These are phyloP conservation scores for Porodaedalea pini DNA, from an alignment of 1,284 basidiomycete genomes.

Conservation along the genomic window DNA sequence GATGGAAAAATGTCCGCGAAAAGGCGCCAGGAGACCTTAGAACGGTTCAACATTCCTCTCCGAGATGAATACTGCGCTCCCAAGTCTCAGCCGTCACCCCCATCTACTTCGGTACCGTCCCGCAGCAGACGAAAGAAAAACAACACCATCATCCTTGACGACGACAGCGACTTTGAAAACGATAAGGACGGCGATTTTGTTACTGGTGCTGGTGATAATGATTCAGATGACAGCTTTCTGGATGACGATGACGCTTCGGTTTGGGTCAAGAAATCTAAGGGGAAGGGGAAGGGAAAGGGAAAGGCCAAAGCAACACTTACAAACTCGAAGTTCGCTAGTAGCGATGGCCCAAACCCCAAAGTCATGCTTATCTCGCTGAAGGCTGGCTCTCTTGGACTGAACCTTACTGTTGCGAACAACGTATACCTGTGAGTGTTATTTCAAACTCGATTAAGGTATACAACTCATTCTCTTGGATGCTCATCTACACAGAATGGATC, in stretches of 20 bases:
- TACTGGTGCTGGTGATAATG: conserved; percentile 23
- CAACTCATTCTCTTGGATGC: no score
- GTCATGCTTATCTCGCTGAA: conserved; percentile 89
- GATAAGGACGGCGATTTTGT: conserved; percentile 37
- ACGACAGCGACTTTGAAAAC: conserved; percentile 30
- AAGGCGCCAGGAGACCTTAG: conserved; percentile 73
- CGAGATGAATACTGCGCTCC: conserved; percentile 31
- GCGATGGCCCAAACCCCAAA: conserved; percentile 49
- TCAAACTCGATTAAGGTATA: background rate
- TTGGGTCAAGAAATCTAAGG: conserved; percentile 28
- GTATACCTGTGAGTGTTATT: conserved; percentile 69
- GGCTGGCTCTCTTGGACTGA: conserved; percentile 78
- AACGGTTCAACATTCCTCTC: conserved; percentile 67
- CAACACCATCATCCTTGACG: conserved; percentile 24
- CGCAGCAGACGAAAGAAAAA: conserved; percentile 19
- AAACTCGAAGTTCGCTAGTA: conserved; percentile 20
- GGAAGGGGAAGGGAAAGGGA: conserved; percentile 33
- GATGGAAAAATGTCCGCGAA: conserved; percentile 80
- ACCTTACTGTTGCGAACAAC: conserved; percentile 87
- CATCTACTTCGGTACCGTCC: conserved; percentile 9
- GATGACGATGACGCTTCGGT: conserved; percentile 38
- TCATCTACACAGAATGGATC: conserved; percentile 66
- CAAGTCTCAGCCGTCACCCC: conserved; percentile 18
- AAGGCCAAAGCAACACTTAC: conserved; percentile 27
- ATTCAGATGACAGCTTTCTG: conserved; percentile 39